These are phyloP conservation scores for Acaromyces ingoldii DNA, from an alignment of 1,284 basidiomycete species.

Conservation along the genomic window DNA sequence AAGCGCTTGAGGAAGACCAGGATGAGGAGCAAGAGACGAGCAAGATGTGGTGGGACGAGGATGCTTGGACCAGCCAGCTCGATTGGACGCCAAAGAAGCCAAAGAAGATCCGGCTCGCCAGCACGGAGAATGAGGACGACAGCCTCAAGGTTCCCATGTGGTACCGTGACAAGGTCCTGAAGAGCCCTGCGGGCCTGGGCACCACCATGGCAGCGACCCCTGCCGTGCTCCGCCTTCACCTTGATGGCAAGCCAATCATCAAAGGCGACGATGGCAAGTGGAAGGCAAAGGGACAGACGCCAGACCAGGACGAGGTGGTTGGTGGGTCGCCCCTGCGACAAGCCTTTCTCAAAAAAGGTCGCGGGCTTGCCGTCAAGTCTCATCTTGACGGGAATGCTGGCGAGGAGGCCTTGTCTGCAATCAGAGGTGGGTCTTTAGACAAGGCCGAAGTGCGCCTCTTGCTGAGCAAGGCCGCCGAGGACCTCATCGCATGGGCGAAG, in stretches of 20 bases:
- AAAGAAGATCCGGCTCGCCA: constrained; percentile 52
- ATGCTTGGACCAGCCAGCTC: constrained; percentile 83
- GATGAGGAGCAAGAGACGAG: constrained; percentile 18
- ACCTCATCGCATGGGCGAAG: constrained; percentile 7
- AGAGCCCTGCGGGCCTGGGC: constrained; percentile 6
- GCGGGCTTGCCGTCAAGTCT: neutral
- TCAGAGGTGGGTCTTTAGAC: neutral
- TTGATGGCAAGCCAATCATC: constrained; percentile 26
- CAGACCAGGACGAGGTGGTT: constrained; percentile 1
- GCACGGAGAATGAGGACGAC: neutral
- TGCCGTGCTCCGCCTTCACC: constrained; percentile 21
- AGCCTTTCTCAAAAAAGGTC: neutral
- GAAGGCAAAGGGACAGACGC: neutral
- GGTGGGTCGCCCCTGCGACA: constrained; percentile 12
- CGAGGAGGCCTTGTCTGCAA: constrained; percentile 12
- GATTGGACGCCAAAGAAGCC: constrained; percentile 91
- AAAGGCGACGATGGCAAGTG: constrained; percentile 8
- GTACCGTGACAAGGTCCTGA: constrained; percentile 33
- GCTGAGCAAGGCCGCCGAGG: constrained; percentile 23
- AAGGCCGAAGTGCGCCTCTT: constrained; percentile 7
- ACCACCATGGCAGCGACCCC: constrained; percentile 5
- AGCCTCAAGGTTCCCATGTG: constrained; percentile 25
- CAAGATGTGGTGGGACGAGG: constrained; percentile 61
- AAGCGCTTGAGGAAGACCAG: constrained; percentile 9
- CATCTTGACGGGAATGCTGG: constrained; percentile 4